Base-by-base conservation (phyloP, 139 green algal genomes). In the Prasinococcaceae sp. region DNA sequence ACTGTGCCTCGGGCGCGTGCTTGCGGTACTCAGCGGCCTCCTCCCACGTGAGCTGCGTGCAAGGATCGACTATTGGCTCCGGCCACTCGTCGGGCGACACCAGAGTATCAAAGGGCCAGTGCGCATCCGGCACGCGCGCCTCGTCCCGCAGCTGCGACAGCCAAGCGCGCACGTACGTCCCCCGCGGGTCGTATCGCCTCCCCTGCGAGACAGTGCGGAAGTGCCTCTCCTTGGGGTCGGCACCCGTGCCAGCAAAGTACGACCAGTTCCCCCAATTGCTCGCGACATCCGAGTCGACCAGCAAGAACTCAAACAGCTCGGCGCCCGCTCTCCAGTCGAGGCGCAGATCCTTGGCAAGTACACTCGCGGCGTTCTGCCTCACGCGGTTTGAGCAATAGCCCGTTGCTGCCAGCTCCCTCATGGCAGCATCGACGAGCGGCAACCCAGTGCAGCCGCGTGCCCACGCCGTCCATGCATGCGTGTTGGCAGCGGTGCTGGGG, bases 181-280 rank as follows among this genome's bases (percentile, higher is more conserved):
- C n/a, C n/a, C n/a, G n/a, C n/a, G n/a, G n/a, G n/a, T n/a, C n/a
- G n/a, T n/a, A n/a, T n/a, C n/a, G n/a, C n/a, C n/a, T n/a, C n/a
- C n/a, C n/a, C n/a, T n/a, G n/a, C n/a, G n/a, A n/a, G n/a, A n/a
- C n/a, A n/a, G n/a, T n/a, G n/a, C n/a, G n/a, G n/a, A n/a, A n/a
- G n/a, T n/a, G n/a, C n/a, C n/a, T n/a, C n/a, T n/a, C n/a, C n/a
- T n/a, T n/a, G n/a, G n/a, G n/a, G n/a, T n/a, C 35, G 35, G 14
- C 35, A 16, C 35, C 35, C 35, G 14, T 42, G 16, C 35, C 35
- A 16, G 35, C 14, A 42, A 42, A 42, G 35, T 42, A 42, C 14
- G 35, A 14, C 46, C 46, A 53, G 29, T 53, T 53, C 27, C 46
- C 46, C 46, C 46, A 53, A 20, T 53, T 53, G 10, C 20, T 37